Conservation (phyloP, 345 rosid species). For the Eucalyptus tenuipes region DNA sequence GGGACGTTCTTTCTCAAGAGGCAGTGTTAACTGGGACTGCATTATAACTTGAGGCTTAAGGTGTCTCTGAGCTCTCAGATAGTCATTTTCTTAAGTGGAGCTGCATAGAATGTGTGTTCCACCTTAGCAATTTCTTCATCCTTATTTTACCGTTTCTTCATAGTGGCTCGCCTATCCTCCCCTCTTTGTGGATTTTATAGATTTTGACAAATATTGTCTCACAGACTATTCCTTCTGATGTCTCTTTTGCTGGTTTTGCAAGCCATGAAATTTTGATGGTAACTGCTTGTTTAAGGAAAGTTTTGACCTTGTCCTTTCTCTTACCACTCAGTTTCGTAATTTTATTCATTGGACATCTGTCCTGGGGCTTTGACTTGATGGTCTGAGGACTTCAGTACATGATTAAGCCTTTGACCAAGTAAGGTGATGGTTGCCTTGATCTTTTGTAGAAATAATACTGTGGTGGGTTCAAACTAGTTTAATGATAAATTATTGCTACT, state of each 20-base stretch:
- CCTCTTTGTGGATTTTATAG: background rate
- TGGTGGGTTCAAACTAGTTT: background rate
- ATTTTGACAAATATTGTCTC: background rate
- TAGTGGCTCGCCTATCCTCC: background rate
- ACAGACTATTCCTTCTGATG: background rate
- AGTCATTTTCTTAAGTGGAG: conserved; percentile 33
- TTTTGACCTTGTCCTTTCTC: background rate
- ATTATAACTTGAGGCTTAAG: background rate
- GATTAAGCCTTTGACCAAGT: background rate
- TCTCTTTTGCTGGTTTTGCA: background rate
- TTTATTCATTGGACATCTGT: background rate
- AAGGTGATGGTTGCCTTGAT: background rate
- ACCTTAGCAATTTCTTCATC: background rate
- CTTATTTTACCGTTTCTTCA: background rate
- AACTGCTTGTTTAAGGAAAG: background rate
- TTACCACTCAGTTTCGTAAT: background rate
- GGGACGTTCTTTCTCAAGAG: conserved; percentile 10
- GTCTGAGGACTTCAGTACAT: background rate
- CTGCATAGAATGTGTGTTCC: background rate
- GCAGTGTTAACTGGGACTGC: background rate
- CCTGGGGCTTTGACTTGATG: background rate
- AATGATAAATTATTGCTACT: background rate
- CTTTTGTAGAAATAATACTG: background rate
- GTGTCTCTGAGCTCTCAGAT: background rate
- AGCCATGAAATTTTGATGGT: background rate